Evolutionary conservation across 1,284 basidiomycete genomes (phyloP), one percentile per base, ranked within the genome.

Genomic region (Ganoderma lucidum): DNA sequence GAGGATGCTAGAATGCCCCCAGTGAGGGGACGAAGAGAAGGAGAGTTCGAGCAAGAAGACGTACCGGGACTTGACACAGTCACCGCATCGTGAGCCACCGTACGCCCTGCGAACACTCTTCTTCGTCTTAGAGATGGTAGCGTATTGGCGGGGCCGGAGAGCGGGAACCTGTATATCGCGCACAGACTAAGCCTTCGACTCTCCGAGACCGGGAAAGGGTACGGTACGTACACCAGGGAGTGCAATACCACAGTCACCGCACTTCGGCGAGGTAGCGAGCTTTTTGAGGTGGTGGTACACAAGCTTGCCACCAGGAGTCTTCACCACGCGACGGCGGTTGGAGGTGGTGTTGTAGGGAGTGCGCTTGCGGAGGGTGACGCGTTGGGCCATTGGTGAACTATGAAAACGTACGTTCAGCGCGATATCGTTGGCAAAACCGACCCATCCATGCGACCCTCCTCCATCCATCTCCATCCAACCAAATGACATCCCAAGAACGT

Each of bases 291-390:
- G 93, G 83, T 96, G 94, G 87, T 96, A 96, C 76, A 95, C 93
- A 76, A 96, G 91, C 84, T 93, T 93, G 70, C 96, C 95, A 82
- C 95, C 95, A 66, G 97, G 97, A 58, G 97, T 99, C 90, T 99
- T 99, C 76, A 99, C 91, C 76, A 99, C 90, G 74, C 96, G 93
- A 81, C 96, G 90, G 81, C 95, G 92, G 90, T 94, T 97, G 71
- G 97, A 99, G 80, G 92, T 93, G 84, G 98, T 99, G 92, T 99
- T 99, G 91, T 99, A 99, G 30, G 97, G 93, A 79, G 94, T 94
- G 82, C 97, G 95, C 87, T 97, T 99, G 87, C 98, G 95, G 86
- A 99, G 95, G 78, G 97, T 98, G 80, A 99, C 97, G 82, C 97
- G 96, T 92, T 98, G 96, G 85, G 96, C 96, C 97, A 99, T 98